phyloP scores from a whole-genome alignment of 2,329 filamentous ascomycete genomes.

The Trichoderma asperellum region DNA sequence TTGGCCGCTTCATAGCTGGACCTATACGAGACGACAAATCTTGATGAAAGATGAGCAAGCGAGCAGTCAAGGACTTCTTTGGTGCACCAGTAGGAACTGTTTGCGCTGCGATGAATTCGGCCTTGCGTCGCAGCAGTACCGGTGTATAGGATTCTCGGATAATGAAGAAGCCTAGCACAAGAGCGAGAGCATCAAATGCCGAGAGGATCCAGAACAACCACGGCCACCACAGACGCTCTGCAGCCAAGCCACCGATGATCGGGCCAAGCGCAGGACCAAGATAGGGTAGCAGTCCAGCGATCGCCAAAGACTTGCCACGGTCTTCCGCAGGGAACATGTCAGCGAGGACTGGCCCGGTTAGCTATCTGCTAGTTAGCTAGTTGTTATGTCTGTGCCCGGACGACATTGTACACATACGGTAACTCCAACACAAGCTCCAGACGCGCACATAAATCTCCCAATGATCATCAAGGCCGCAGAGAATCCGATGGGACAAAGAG shows the following conservation, averaged over 20 bases:
- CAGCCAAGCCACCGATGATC: conserved; percentile 67
- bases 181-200: neutral
- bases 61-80: neutral
- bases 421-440: neutral
- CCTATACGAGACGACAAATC: neutral
- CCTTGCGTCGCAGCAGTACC: neutral
- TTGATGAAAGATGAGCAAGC: neutral
- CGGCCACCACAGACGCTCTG: conserved; percentile 65
- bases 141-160: neutral
- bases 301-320: conserved; percentile 43
- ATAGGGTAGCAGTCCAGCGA: conserved; percentile 37
- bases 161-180: neutral
- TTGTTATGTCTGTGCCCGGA: neutral
- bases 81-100: neutral
- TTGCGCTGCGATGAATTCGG: neutral
- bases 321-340: conserved; percentile 44
- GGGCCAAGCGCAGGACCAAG: conserved; percentile 70
- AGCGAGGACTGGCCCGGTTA: conserved; percentile 42
- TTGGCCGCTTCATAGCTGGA: neutral
- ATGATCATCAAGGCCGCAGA: conserved; percentile 40
- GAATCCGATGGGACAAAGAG: conserved; percentile 40
- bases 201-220: conserved; percentile 71
- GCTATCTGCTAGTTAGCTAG: conserved; percentile 31
- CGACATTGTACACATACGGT: neutral
- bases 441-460: conserved; percentile 34